Conservation (phyloP, 192 early-diverging fungal genomes). For the Chytriomyces hyalinus region DNA sequence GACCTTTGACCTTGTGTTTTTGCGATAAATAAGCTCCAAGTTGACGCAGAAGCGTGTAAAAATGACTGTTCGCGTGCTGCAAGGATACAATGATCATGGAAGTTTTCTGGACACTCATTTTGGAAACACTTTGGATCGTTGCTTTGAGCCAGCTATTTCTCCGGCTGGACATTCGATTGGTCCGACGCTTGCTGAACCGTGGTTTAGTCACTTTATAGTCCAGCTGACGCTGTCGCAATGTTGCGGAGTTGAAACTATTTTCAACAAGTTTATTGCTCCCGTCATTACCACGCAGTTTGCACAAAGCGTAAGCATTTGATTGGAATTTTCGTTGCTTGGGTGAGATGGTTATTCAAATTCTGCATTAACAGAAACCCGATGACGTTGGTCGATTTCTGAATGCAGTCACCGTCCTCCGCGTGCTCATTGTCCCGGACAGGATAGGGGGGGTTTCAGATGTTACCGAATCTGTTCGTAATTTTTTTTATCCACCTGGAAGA, state of each 20-base stretch:
- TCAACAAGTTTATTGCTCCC: conserved; percentile 9
- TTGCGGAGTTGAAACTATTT: conserved; percentile 16
- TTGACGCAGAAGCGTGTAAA: conserved; percentile 16
- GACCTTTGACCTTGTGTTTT: background rate
- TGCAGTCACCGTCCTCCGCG: background rate
- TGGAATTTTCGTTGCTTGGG: background rate
- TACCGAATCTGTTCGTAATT: background rate
- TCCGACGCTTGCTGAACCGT: conserved; percentile 6
- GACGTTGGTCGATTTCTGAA: background rate
- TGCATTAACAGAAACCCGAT: conserved; percentile 11
- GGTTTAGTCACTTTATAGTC: background rate
- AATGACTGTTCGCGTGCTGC: conserved; percentile 15
- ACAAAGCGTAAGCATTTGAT: background rate
- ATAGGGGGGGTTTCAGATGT: background rate
- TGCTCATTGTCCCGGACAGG: background rate
- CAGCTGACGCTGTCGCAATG: conserved; percentile 8
- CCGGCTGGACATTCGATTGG: background rate
- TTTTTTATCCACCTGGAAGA: background rate
- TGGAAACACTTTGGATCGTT: conserved; percentile 15
- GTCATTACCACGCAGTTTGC: conserved; percentile 13
- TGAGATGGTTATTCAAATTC: background rate
- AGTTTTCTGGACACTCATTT: conserved; percentile 16
- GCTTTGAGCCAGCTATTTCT: background rate
- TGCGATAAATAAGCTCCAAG: background rate
- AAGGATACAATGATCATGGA: conserved; percentile 23